Evolutionary conservation across 306 rosid species (phyloP), one percentile per base, ranked within the genome.

Genomic region (Sicyos baderoa): DNA sequence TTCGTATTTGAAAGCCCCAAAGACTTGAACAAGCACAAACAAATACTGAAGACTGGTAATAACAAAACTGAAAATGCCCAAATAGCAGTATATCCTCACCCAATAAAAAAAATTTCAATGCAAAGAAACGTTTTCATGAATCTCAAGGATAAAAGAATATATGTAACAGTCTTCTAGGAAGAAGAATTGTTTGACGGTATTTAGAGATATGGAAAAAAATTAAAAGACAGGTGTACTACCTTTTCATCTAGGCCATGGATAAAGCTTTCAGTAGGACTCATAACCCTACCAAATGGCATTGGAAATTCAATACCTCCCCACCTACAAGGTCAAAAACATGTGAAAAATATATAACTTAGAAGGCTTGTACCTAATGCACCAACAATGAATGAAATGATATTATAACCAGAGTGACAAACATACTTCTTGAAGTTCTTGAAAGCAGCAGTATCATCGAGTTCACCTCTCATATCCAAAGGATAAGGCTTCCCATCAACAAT

Each of bases 381-480:
- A 37, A 32, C 50, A 37, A 71, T 4, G 51, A 32, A 71, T 54
- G 37, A 19, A 54, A 40, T 40, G 47, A 8, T 29, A 35, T 40
- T 16, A 54, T 27, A 79, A 78, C 58, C 22, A 60, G 37, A 23
- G 37, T 21, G 54, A 6, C 17, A 6, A 29, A 69, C 80, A 54
- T 68, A 93, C 99, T 88, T 93, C 77, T 93, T 93, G 88, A 93
- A 93, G 83, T 93, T 93, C 84, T 90, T 93, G 97, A 93, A 93
- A 74, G 96, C 88, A 75, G 97, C 97, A 54, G 99, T 93, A 79
- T 90, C 99, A 75, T 93, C 99, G 27, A 93, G 82, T 82, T 93
- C 97, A 79, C 99, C 97, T 85, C 99, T 93, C 99, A 93, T 93
- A 84, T 93, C 97, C 85, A 93, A 85, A 80, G 99, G 99, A 88